Percentiles rank a stretch among this genome's conserved stretches.
Conservation (phyloP, 2,329 filamentous ascomycete species). For the Fusarium tricinctum region DNA sequence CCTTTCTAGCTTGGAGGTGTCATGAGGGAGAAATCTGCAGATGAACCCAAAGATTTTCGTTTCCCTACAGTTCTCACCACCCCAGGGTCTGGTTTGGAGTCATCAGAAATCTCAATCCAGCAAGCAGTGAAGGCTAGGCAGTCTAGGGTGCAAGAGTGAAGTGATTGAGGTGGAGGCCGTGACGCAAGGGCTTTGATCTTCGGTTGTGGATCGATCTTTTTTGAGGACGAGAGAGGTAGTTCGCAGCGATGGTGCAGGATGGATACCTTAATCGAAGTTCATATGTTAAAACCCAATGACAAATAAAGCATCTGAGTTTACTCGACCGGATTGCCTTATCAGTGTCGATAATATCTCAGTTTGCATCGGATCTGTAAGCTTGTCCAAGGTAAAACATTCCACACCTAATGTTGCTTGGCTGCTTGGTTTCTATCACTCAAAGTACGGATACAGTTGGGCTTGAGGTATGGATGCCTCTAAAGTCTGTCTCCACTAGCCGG, state of each 20-base stretch:
- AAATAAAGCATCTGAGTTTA: too few relatives aligned
- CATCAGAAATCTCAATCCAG: slow-evolving; percentile 10
- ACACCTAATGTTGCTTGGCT: neutral
- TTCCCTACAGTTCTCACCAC: slow-evolving; percentile 1
- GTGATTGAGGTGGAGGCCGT: slow-evolving; percentile 37
- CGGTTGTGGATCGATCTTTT: slow-evolving; percentile 34
- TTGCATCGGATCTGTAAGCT: slow-evolving; percentile 23
- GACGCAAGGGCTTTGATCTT: slow-evolving; percentile 41
- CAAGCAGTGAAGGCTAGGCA: slow-evolving; percentile 2
- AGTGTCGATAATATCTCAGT: neutral
- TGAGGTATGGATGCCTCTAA: neutral
- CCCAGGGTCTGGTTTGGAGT: slow-evolving; percentile 15
- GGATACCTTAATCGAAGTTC: too few relatives aligned
- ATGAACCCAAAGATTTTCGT: neutral
- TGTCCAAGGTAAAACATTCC: slow-evolving; percentile 19
- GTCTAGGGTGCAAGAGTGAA: slow-evolving; percentile 26
- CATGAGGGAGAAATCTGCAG: slow-evolving; percentile 14
- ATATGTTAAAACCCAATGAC: too few relatives aligned
- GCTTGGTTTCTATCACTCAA: neutral
- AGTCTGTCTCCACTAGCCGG: neutral
- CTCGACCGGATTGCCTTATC: neutral
- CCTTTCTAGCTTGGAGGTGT: neutral
- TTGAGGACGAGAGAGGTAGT: slow-evolving; percentile 6
- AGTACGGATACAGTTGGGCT: neutral
- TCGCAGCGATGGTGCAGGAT: neutral